A percentile compares a stretch with the other conserved stretches of the same genome.
Conservation (phyloP, 2,329 filamentous ascomycete genomes). For the Cytospora schulzeri region DNA sequence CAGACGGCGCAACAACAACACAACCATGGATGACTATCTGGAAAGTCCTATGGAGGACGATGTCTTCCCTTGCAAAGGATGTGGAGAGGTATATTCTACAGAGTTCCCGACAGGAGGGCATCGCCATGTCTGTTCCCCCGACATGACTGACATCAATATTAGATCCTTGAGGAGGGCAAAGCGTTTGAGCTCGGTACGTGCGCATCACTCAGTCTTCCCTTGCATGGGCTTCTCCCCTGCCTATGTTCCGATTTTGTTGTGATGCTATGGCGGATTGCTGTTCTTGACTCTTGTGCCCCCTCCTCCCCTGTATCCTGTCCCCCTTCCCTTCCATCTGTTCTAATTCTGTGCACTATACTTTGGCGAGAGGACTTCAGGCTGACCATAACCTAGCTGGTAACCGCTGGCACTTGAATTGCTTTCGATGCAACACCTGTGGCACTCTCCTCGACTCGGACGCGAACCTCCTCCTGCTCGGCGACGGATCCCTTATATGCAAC, state of each 20-base stretch:
- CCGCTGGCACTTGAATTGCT: constrained; percentile 98
- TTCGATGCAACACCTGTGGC: constrained; percentile 93
- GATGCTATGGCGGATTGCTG: not conserved
- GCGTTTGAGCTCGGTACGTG: constrained; percentile 90
- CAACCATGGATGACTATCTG: constrained; percentile 62
- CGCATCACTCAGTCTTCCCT: constrained; percentile 9
- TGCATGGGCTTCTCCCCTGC: constrained; percentile 1
- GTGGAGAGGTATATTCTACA: constrained; percentile 71
- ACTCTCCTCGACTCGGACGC: constrained; percentile 97
- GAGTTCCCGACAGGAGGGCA: constrained; percentile 31
- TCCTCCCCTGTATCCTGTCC: constrained; percentile 1
- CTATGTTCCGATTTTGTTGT: not conserved
- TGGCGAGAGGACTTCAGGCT: constrained; percentile 29
- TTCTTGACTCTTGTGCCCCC: not conserved
- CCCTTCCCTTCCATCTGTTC: constrained; percentile 22
- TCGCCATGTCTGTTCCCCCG: constrained; percentile 30
- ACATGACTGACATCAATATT: constrained; percentile 27
- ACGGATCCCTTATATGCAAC: constrained; percentile 98
- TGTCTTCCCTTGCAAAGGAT: constrained; percentile 87
- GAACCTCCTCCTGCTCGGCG: constrained; percentile 93
- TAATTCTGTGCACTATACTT: constrained; percentile 28
- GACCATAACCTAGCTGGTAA: constrained; percentile 70
- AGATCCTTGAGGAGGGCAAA: constrained; percentile 98
- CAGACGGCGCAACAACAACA: constrained; percentile 42
- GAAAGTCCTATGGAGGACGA: constrained; percentile 78